Evolutionary conservation across 208 protist species (phyloP), one percentile per base, ranked within the genome.

Genomic region (Novymonas esmeraldas): DNA sequence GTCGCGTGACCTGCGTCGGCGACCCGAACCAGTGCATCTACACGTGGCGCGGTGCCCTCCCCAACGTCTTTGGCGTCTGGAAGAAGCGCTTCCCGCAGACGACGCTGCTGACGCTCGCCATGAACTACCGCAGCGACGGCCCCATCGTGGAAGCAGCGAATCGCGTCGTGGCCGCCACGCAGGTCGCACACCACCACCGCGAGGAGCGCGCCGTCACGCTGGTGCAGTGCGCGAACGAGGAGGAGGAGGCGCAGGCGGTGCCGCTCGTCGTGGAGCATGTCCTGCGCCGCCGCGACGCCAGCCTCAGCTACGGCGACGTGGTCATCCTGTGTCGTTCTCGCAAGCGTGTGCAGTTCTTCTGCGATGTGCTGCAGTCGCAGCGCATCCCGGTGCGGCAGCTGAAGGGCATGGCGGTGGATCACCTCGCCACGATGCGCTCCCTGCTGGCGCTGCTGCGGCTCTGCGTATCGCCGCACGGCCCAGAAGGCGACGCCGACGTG

Each of bases 11-110:
- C 24, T 96, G 91, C 44, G 89, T 96, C 5, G 91, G 91, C 1
- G 88, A 96, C 65, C 91, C 91, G 0, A 89, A 94, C 57, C 91
- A 96, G 69, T 93, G 88, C 76, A 96, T 96, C 74, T 96, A 96
- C 78, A 74, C 74, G 28, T 96, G 85, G 85, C 76, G 91, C n/a
- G 91, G 91, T 16, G 91, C 91, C 34, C 70, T 90, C 55, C 75
- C 81, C 10, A 64, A 87, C 28, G 78, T 81, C 14, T 93, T 96
- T 64, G 65, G 54, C 6, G 67, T 66, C 6, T 96, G 91, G 89
- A 81, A 82, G 45, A 64, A 70, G 18, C 88, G 91, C 16, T 96
- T 96, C 58, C 90, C 86, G 7, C 74, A 84, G 26, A 82, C 83
- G 0, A 41, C 71, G 42, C 2, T 79, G 55, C 61, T 81, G 36